Base-by-base conservation (phyloP, 306 rosid genomes). In the Citrullus amarus region DNA sequence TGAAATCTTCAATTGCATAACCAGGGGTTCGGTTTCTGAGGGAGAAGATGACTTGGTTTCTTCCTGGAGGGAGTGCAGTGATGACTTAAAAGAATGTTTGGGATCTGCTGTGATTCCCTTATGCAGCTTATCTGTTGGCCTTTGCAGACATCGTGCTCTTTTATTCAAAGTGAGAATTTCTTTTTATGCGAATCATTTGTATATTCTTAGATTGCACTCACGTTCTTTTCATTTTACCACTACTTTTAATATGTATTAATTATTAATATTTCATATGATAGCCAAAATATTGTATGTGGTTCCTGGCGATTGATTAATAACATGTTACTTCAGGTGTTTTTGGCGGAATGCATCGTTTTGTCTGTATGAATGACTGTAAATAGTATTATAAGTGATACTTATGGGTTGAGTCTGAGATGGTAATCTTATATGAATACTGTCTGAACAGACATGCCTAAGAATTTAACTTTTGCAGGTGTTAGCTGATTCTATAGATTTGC, bases 101-200 rank as follows among this genome's bases (percentile, higher is more conserved):
- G 91, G 97, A 76, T 92, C 97, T 82, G 89, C 92, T 75, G 99
- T 95, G 81, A 82, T 96, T 89, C 99, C 97, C 22, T 83, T 96
- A 75, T 92, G 99, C 83, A 92, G 96, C 87, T 86, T 96, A 74
- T 88, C 98, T 38, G 82, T 87, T 75, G 99, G 99, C 89, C 93
- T 91, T 56, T 96, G 99, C 87, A 90, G 97, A 84, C 99, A 96
- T 85, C 99, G 99, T 63, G 89, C 99, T 77, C 61, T 90, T 84
- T 79, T 96, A 79, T 96, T 96, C 87, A 96, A 96, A 86, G 99
- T 95, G 89, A 92, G 96, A 83, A 62, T 67, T 84, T 78, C 25
- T 39, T 43, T 72, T 41, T 32, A 22, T 48, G 32, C 25, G 2
- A 77, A 56, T 22, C 17, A 14, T 7, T 59, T 50, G 43, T 6